phyloP scores from a whole-genome alignment of 2,329 filamentous ascomycete species.

The Lachnellula hyalina region DNA sequence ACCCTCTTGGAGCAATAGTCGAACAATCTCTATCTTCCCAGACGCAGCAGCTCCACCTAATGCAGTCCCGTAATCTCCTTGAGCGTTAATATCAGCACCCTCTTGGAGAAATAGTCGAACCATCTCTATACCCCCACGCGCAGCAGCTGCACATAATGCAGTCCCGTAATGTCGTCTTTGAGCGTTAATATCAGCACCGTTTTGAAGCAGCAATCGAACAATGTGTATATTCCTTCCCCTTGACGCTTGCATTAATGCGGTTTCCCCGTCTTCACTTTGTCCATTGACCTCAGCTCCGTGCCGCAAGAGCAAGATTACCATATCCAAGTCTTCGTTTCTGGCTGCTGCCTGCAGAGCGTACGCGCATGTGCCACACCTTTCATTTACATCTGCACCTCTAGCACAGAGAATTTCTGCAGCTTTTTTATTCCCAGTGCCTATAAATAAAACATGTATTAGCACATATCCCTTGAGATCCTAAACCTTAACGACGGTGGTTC shows the following conservation, averaged over 20 bases:
- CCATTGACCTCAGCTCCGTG: background rate
- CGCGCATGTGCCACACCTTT: rapidly evolving
- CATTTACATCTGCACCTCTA: too few species aligned
- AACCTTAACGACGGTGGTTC: too few species aligned
- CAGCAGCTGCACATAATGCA: background rate
- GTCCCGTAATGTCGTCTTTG: background rate
- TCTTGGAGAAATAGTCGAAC: constrained; percentile 1
- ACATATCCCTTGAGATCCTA: too few species aligned
- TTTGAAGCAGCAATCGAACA: background rate
- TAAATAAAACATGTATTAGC: too few species aligned
- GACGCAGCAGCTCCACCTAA: background rate
- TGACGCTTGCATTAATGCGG: background rate
- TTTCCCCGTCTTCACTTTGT: background rate
- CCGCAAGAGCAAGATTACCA: too few species aligned
- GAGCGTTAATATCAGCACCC: background rate
- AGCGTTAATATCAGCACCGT: background rate
- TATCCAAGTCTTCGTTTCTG: too few species aligned
- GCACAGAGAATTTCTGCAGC: too few species aligned
- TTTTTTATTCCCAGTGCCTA: too few species aligned
- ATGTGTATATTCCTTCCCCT: background rate
- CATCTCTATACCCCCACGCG: background rate
- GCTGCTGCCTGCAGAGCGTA: too few species aligned
- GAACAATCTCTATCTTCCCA: background rate
- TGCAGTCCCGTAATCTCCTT: background rate
- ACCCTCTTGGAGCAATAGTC: background rate